A percentile compares a stretch with the other conserved stretches of the same genome.
Conservation (phyloP, 2,329 filamentous ascomycete species). For the Periconia macrospinosa region DNA sequence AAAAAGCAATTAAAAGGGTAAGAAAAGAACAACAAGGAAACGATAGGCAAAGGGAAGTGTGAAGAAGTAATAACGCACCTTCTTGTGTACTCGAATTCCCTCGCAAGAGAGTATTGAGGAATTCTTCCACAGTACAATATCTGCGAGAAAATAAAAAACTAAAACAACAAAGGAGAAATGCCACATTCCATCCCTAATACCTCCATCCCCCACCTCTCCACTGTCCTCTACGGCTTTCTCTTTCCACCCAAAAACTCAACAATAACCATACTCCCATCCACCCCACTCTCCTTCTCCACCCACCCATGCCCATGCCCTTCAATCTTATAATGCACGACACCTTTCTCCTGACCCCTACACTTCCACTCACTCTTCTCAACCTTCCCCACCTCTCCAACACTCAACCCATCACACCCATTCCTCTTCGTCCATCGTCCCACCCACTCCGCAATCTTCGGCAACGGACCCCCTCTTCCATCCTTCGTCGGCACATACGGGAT, state of each 20-base stretch:
- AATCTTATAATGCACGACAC: neutral
- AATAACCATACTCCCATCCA: neutral
- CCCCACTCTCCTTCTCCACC: neutral
- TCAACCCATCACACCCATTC: neutral
- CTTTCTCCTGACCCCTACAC: neutral
- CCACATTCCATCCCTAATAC: no score
- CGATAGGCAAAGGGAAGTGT: no score
- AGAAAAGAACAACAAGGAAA: no score
- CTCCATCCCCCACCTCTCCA: no score
- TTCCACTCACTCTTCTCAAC: neutral
- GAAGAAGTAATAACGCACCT: no score
- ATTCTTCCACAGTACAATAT: no score
- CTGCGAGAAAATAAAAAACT: no score
- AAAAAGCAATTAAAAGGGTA: no score
- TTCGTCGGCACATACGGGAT: neutral
- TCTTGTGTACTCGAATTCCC: no score
- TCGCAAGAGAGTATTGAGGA: no score
- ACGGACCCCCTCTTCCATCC: neutral
- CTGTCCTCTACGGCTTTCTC: neutral
- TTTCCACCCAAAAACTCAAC: neutral
- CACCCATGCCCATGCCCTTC: neutral
- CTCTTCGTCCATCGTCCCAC: slow-evolving; percentile 2
- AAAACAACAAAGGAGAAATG: no score
- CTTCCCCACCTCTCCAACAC: neutral
- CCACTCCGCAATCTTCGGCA: neutral